These are phyloP conservation scores for Megacollybia marginata DNA, from an alignment of 768 basidiomycete genomes.

Conservation along the genomic window DNA sequence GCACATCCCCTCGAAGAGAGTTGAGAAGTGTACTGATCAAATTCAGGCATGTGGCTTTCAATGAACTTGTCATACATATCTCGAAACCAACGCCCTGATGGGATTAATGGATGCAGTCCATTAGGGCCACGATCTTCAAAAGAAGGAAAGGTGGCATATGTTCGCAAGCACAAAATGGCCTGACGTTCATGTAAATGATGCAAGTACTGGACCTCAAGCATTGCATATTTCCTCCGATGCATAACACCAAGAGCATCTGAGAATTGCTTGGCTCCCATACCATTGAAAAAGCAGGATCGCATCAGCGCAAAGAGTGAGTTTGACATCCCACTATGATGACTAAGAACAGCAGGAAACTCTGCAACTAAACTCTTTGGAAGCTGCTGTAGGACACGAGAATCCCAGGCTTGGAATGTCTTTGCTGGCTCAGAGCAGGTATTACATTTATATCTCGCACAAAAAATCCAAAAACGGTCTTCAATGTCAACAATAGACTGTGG, in stretches of 20 bases:
- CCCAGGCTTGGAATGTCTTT: constrained; percentile 20
- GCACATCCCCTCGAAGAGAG: constrained; percentile 8
- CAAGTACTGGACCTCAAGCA: constrained; percentile 14
- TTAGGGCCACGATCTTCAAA: background rate
- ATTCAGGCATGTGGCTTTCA: constrained; percentile 7
- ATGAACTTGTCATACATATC: constrained; percentile 19
- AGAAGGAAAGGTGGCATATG: background rate
- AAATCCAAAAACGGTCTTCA: constrained; percentile 12
- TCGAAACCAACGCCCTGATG: constrained; percentile 12
- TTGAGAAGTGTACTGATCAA: constrained; percentile 20
- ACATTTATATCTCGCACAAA: constrained; percentile 18
- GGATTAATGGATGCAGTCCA: constrained; percentile 16
- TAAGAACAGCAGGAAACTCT: constrained; percentile 18
- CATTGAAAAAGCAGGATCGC: constrained; percentile 17
- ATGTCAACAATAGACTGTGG: too few relatives aligned
- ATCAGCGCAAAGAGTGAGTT: constrained; percentile 7
- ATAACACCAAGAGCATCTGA: constrained; percentile 14
- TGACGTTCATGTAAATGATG: background rate
- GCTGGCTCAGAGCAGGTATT: constrained; percentile 9
- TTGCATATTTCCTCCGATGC: constrained; percentile 14
- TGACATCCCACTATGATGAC: constrained; percentile 13
- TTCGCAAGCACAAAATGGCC: background rate
- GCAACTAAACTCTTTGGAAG: constrained; percentile 13
- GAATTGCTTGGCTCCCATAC: constrained; percentile 20
- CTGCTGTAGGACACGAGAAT: constrained; percentile 9